These are phyloP conservation scores for Butyriboletus regius DNA, from an alignment of 1,284 basidiomycete species.

Conservation along the genomic window DNA sequence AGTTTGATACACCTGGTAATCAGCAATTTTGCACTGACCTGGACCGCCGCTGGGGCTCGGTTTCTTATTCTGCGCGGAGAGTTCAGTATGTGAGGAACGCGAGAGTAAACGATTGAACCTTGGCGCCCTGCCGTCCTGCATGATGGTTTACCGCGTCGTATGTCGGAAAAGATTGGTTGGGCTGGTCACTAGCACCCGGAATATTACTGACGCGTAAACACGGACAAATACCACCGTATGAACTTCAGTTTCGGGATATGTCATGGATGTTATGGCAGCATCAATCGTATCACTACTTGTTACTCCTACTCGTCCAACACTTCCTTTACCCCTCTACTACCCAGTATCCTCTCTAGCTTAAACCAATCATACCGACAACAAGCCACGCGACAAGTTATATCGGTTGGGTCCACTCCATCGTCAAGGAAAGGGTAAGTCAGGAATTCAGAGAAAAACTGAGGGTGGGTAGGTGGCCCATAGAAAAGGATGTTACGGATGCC, in stretches of 20 bases:
- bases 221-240: slow-evolving; percentile 19
- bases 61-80: slow-evolving; percentile 70
- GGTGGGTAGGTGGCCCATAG: slow-evolving; percentile 85
- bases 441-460: slow-evolving; percentile 85
- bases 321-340: slow-evolving; percentile 21
- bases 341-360: slow-evolving; percentile 68
- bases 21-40: slow-evolving; percentile 43
- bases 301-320: slow-evolving; percentile 11
- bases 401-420: slow-evolving; percentile 67
- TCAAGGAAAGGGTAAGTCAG: slow-evolving; percentile 81
- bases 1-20: not conserved
- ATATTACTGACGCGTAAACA: slow-evolving; percentile 13
- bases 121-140: slow-evolving; percentile 54
- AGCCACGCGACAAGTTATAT: slow-evolving; percentile 70
- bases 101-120: slow-evolving; percentile 31
- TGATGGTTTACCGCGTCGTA: slow-evolving; percentile 16
- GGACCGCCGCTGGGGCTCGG: slow-evolving; percentile 83
- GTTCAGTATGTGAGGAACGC: slow-evolving; percentile 1
- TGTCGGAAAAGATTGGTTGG: not conserved
- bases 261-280: too few species aligned
- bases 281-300: not conserved
- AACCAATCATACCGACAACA: slow-evolving; percentile 88
- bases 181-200: too few species aligned
- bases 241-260: too few species aligned
- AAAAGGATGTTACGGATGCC: slow-evolving; percentile 90